These are phyloP conservation scores for Gracilaria gracilis DNA, from an alignment of 23 red algal genomes.

Conservation along the genomic window DNA sequence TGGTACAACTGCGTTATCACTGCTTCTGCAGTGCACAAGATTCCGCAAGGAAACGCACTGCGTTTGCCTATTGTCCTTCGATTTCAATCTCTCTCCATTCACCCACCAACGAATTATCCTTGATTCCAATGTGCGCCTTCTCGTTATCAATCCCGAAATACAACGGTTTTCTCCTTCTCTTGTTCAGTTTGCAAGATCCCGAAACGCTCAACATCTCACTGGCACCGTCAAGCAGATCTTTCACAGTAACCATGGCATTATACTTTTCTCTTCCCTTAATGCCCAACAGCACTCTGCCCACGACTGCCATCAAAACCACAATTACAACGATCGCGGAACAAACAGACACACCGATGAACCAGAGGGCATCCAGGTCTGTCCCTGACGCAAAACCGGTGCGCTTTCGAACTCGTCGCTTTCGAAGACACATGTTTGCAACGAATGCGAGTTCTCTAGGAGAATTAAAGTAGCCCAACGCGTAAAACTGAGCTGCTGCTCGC, in stretches of 20 bases:
- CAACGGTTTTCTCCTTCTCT: neutral
- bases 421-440: neutral
- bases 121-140: neutral
- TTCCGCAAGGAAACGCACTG: no score
- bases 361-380: neutral
- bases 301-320: neutral
- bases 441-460: neutral
- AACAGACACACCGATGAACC: neutral
- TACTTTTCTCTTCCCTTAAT: neutral
- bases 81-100: neutral
- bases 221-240: neutral
- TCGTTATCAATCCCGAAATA: neutral
- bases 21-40: no score
- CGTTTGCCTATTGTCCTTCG: no score
- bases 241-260: neutral
- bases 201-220: constrained; percentile 1
- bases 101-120: neutral
- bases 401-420: neutral
- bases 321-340: neutral
- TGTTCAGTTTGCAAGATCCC: neutral
- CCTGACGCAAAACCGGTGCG: neutral
- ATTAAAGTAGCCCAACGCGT: neutral
- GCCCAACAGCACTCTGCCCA: neutral
- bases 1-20: no score
- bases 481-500: neutral